Evolutionary conservation across 2,329 filamentous ascomycete species (phyloP).

Genomic region (Dryadomyces quercus-mongolicae): DNA sequence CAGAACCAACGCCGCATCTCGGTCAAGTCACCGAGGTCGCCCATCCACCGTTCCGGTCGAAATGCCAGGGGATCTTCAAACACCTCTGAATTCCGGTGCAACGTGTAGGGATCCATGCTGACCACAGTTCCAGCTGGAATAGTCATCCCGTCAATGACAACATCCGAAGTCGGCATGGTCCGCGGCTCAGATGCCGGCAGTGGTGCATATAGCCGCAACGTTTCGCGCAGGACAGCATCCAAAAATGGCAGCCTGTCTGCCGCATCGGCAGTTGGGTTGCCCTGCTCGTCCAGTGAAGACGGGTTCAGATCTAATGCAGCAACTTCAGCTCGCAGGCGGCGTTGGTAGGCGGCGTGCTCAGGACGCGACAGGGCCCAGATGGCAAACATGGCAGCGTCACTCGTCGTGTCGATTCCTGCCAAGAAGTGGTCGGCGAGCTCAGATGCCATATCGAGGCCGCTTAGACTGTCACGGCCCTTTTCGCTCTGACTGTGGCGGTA

Average conservation of each 20-base stretch:
- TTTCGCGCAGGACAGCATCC: constrained; percentile 37
- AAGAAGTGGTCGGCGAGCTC: constrained; percentile 41
- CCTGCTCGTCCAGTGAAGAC: constrained; percentile 16
- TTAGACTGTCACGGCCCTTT: constrained; percentile 13
- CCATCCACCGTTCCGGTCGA: constrained; percentile 15
- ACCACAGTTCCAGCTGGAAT: constrained; percentile 15
- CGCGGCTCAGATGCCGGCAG: constrained; percentile 39
- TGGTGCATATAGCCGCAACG: constrained; percentile 34
- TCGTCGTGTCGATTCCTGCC: constrained; percentile 36
- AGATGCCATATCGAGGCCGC: constrained; percentile 35
- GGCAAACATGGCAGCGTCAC: constrained; percentile 37
- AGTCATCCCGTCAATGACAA: constrained; percentile 14
- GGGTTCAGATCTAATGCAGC: neutral
- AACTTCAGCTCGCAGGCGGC: constrained; percentile 30
- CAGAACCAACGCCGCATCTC: constrained; percentile 37
- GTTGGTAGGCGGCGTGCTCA: constrained; percentile 28
- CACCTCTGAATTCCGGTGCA: constrained; percentile 16
- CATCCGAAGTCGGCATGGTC: constrained; percentile 19
- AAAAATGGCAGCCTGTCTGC: constrained; percentile 29
- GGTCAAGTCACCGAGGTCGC: constrained; percentile 5
- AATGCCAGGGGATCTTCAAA: constrained; percentile 15
- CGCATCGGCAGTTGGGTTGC: constrained; percentile 21
- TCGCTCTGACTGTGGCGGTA: constrained; percentile 13
- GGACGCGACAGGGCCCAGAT: constrained; percentile 36
- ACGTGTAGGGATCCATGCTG: constrained; percentile 14